Percentiles rank a stretch among this genome's conserved stretches.
phyloP scores from a whole-genome alignment of 2,329 filamentous ascomycete genomes.

The Penicillium griseofulvum region DNA sequence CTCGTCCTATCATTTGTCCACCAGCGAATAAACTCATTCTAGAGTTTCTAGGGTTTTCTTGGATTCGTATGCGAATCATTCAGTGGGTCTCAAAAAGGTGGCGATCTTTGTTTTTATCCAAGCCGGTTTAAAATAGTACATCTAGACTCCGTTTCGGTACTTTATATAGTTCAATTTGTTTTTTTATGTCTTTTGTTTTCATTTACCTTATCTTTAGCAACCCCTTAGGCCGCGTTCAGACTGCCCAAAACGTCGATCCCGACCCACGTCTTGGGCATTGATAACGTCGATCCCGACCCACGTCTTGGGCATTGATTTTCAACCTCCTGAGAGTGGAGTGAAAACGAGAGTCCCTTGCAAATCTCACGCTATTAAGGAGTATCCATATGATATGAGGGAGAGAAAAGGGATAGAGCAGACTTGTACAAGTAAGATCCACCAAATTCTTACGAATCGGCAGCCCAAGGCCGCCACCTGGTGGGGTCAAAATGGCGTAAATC shows the following conservation, averaged over 20 bases:
- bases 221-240: constrained; percentile 1
- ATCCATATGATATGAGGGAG: neutral
- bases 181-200: neutral
- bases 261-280: neutral
- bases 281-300: constrained; percentile 1
- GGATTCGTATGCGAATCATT: too few relatives aligned
- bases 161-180: neutral
- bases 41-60: neutral
- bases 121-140: neutral
- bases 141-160: neutral
- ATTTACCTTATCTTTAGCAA: neutral
- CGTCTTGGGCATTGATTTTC: neutral
- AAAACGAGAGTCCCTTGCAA: neutral
- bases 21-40: neutral
- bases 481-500: constrained; percentile 3
- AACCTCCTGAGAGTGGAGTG: constrained; percentile 2
- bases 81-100: too few relatives aligned
- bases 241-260: neutral
- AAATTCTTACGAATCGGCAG: constrained; percentile 15
- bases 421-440: constrained; percentile 20
- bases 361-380: neutral
- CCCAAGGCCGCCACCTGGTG: constrained; percentile 10
- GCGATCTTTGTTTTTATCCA: neutral
- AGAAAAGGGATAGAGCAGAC: neutral
- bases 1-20: neutral